phyloP scores from a whole-genome alignment of 2,329 filamentous ascomycete species.

The Fusarium secorum region DNA sequence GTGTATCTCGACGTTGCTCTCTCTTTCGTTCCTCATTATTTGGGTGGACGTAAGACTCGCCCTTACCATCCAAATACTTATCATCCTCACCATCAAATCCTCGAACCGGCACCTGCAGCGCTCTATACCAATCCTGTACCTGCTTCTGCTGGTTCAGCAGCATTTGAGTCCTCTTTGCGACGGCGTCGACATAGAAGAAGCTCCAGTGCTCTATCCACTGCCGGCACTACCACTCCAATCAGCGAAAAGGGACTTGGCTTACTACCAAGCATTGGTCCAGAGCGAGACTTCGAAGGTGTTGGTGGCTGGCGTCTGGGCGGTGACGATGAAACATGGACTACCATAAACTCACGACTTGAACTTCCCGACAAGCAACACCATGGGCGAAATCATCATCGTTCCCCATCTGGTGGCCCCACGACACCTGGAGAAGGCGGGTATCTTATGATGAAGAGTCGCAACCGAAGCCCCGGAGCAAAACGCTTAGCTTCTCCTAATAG shows the following conservation, averaged over 20 bases:
- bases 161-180: constrained; percentile 30
- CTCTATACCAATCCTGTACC: constrained; percentile 7
- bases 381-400: constrained; percentile 53
- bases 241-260: constrained; percentile 52
- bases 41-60: constrained; percentile 53
- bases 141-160: constrained; percentile 30
- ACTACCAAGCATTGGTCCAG: constrained; percentile 58
- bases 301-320: constrained; percentile 62
- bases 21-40: constrained; percentile 63
- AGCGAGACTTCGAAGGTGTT: constrained; percentile 66
- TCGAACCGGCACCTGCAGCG: constrained; percentile 5
- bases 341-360: constrained; percentile 61
- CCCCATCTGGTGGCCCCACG: constrained; percentile 51
- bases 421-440: constrained; percentile 52
- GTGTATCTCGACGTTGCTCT: constrained; percentile 70
- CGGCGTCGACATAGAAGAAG: constrained; percentile 47
- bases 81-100: constrained; percentile 21
- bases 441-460: constrained; percentile 55
- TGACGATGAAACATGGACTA: constrained; percentile 59
- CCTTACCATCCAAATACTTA: constrained; percentile 37
- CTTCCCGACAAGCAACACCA: constrained; percentile 54
- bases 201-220: constrained; percentile 46
- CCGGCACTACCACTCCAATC: constrained; percentile 46
- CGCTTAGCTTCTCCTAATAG: constrained; percentile 53
- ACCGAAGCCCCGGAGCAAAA: constrained; percentile 47